Percentiles rank a stretch among this genome's conserved stretches.
These are phyloP conservation scores for Isatis tinctoria DNA, from an alignment of 345 rosid genomes.

Conservation along the genomic window DNA sequence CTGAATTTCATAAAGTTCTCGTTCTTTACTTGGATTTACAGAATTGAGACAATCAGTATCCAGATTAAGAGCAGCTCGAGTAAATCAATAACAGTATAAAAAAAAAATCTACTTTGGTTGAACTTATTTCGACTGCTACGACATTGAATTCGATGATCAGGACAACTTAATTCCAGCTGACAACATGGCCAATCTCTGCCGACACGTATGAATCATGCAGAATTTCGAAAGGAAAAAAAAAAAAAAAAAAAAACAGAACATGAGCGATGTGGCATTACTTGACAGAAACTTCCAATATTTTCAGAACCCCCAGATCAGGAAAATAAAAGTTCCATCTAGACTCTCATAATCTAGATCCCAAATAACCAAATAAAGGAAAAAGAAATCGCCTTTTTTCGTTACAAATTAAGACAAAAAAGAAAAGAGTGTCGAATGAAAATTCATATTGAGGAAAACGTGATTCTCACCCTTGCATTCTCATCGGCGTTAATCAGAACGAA, in stretches of 20 bases:
- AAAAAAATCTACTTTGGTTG: background rate
- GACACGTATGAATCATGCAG: slow-evolving; percentile 34
- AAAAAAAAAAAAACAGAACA: slow-evolving; percentile 6
- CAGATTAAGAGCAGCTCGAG: background rate
- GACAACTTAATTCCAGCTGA: slow-evolving; percentile 5
- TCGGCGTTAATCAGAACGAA: slow-evolving; percentile 93
- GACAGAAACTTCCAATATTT: background rate
- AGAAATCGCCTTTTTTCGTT: background rate
- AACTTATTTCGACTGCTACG: background rate
- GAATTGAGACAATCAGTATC: background rate
- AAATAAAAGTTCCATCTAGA: background rate
- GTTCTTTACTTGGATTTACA: background rate
- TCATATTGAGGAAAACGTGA: background rate
- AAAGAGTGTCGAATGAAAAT: background rate
- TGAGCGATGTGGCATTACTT: slow-evolving; percentile 1
- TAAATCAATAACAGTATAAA: background rate
- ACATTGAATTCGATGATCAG: background rate
- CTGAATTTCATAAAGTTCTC: background rate
- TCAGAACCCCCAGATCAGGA: background rate
- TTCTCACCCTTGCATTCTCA: slow-evolving; percentile 63
- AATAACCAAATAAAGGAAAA: background rate
- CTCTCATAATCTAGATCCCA: background rate
- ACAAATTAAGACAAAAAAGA: background rate
- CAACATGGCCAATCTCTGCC: background rate
- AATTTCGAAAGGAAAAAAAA: background rate